A percentile compares a stretch with the other conserved stretches of the same genome.
Conservation (phyloP, 2,329 filamentous ascomycete species). For the Thelonectria blattea region DNA sequence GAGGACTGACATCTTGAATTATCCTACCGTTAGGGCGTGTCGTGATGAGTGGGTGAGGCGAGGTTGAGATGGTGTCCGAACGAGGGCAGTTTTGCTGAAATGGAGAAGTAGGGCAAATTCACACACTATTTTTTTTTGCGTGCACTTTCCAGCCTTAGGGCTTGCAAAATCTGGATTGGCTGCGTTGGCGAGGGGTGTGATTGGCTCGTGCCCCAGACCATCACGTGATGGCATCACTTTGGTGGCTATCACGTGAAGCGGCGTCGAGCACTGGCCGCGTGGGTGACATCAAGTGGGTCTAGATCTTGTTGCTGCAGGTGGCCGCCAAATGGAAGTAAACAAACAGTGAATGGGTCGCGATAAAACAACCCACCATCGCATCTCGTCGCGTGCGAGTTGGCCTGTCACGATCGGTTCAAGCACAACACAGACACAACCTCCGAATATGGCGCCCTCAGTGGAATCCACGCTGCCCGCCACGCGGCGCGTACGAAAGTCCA, state of each 20-base stretch:
- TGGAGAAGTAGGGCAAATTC: constrained; percentile 47
- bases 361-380: constrained; percentile 33
- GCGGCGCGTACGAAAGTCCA: constrained; percentile 73
- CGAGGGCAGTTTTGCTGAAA: constrained; percentile 44
- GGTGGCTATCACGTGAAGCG: constrained; percentile 25
- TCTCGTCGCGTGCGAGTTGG: constrained; percentile 32
- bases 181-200: constrained; percentile 37
- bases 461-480: constrained; percentile 61
- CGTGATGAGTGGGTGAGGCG: constrained; percentile 46
- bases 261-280: constrained; percentile 15
- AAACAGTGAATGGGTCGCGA: constrained; percentile 44
- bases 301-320: constrained; percentile 28
- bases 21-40: constrained; percentile 49
- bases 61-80: constrained; percentile 40
- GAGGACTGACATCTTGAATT: constrained; percentile 52
- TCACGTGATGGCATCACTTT: constrained; percentile 38
- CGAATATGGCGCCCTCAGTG: constrained; percentile 42
- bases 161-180: constrained; percentile 49
- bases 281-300: constrained; percentile 31
- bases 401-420: constrained; percentile 22
- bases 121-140: constrained; percentile 45
- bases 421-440: constrained; percentile 19
- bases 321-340: constrained; percentile 44
- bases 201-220: constrained; percentile 11
- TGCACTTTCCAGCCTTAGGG: constrained; percentile 45